Percentiles rank a stretch among this genome's conserved stretches.
These are phyloP conservation scores for Debaryomyces fabryi DNA, from an alignment of 1,139 yeast species.

Conservation along the genomic window DNA sequence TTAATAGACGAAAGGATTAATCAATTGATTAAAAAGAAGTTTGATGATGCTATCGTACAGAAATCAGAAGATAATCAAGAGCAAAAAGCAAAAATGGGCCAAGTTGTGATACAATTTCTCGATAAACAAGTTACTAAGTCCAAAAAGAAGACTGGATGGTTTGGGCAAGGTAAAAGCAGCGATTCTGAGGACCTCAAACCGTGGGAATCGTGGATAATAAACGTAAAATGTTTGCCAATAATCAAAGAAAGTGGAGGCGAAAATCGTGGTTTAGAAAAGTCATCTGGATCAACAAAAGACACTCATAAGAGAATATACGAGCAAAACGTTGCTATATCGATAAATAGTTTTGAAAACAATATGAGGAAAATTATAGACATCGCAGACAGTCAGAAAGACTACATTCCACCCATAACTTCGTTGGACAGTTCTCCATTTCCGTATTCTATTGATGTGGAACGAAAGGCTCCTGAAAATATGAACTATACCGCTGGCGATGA, in stretches of 20 bases:
- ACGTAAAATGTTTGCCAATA: constrained; percentile 38
- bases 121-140: constrained; percentile 29
- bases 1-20: constrained; percentile 46
- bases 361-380: constrained; percentile 51
- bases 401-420: constrained; percentile 75
- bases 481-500: constrained; percentile 20
- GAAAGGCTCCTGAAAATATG: constrained; percentile 18
- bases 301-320: constrained; percentile 1
- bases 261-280: neutral
- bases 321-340: constrained; percentile 27
- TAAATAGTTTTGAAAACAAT: constrained; percentile 43
- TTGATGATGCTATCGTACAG: constrained; percentile 17
- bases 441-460: constrained; percentile 40
- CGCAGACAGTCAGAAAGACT: constrained; percentile 60
- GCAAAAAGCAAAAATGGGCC: constrained; percentile 20
- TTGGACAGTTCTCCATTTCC: constrained; percentile 72
- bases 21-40: constrained; percentile 34
- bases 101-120: constrained; percentile 31
- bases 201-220: constrained; percentile 51
- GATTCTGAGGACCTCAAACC: constrained; percentile 25
- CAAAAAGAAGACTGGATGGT: constrained; percentile 48
- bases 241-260: constrained; percentile 11
- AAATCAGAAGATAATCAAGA: constrained; percentile 5
- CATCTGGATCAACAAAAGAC: neutral
- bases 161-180: constrained; percentile 35